phyloP scores from a whole-genome alignment of 2,329 filamentous ascomycete species.

The Coniochaeta sp. region DNA sequence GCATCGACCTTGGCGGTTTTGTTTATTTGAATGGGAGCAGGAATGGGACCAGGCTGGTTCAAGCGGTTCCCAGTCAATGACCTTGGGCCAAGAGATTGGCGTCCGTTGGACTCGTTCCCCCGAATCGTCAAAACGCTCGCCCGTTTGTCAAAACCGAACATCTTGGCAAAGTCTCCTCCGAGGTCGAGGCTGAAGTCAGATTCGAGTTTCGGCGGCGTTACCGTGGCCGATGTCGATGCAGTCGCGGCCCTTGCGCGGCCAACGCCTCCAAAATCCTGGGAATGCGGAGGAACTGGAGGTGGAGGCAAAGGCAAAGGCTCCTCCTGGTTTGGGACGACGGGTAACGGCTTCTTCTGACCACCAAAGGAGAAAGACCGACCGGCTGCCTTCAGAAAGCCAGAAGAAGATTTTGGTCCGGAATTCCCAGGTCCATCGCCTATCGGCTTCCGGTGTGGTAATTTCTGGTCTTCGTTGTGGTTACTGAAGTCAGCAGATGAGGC shows the following conservation, averaged over 20 bases:
- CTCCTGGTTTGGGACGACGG: constrained; percentile 25
- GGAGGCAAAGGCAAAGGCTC: constrained; percentile 26
- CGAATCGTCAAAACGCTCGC: constrained; percentile 40
- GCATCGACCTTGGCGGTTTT: constrained; percentile 35
- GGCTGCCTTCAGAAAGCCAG: constrained; percentile 46
- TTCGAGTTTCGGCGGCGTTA: constrained; percentile 42
- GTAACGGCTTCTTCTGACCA: constrained; percentile 41
- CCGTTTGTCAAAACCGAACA: constrained; percentile 49
- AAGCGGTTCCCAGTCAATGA: constrained; percentile 38
- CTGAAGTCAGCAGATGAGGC: constrained; percentile 46
- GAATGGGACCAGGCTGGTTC: constrained; percentile 22
- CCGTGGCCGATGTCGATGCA: constrained; percentile 44
- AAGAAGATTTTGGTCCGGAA: constrained; percentile 39
- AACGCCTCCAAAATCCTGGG: not conserved
- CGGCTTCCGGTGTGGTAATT: constrained; percentile 26
- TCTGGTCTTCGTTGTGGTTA: constrained; percentile 31
- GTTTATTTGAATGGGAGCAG: constrained; percentile 41
- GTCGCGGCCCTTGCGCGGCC: constrained; percentile 42
- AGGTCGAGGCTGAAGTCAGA: constrained; percentile 41
- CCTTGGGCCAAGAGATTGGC: constrained; percentile 26
- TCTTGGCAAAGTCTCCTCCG: constrained; percentile 49
- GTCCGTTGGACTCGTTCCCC: constrained; percentile 23
- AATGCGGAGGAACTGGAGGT: constrained; percentile 10
- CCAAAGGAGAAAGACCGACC: constrained; percentile 55
- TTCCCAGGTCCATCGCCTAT: constrained; percentile 30